Evolutionary conservation across 2,329 filamentous ascomycete species (phyloP).

Genomic region (Cephalotrichum gorgonifer): DNA sequence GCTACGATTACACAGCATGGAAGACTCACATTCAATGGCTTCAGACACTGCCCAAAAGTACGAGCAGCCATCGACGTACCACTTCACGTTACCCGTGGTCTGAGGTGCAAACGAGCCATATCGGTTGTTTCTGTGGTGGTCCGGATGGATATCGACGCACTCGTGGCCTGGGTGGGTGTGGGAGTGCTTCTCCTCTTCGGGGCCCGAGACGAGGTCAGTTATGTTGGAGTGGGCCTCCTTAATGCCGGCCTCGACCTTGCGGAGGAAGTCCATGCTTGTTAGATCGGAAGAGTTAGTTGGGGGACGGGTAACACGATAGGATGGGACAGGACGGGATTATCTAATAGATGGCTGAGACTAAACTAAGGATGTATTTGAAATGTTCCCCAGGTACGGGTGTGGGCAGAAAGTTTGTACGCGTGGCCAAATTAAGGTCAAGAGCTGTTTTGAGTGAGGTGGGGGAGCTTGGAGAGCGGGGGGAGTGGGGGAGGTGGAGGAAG

Average conservation of each 20-base stretch:
- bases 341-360: too few species aligned
- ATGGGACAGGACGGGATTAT: too few species aligned
- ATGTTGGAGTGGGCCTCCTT: neutral
- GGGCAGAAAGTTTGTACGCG: too few species aligned
- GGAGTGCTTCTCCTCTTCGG: constrained; percentile 30
- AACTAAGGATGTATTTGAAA: too few species aligned
- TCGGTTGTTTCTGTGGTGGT: constrained; percentile 37
- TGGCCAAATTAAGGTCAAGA: too few species aligned
- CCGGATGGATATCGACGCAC: constrained; percentile 29
- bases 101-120: constrained; percentile 64
- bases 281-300: constrained; percentile 5
- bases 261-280: constrained; percentile 22
- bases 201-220: constrained; percentile 1
- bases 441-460: too few species aligned
- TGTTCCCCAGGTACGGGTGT: too few species aligned
- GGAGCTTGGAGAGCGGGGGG: too few species aligned
- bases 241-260: constrained; percentile 31
- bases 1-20: neutral
- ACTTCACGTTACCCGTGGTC: constrained; percentile 67
- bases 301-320: neutral
- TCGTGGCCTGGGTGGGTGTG: constrained; percentile 30
- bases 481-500: too few species aligned
- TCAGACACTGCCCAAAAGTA: constrained; percentile 81
- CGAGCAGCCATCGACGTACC: constrained; percentile 75
- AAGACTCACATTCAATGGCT: constrained; percentile 52